Base-by-base conservation (phyloP, 768 basidiomycete species). In the Trametes cubensis region DNA sequence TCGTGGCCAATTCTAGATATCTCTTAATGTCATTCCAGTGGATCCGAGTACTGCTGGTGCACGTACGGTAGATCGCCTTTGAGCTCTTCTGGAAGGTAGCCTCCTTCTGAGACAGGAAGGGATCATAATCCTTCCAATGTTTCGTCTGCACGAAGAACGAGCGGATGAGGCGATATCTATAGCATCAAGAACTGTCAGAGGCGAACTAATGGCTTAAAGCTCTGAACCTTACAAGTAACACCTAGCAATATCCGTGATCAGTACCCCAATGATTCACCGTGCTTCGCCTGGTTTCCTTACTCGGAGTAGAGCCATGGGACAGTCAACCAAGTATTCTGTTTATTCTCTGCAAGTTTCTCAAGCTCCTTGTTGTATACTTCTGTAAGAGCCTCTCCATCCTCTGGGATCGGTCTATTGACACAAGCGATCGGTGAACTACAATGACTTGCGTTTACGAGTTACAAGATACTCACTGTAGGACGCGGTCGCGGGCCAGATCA, bases 271-370 rank as follows among this genome's bases (percentile, higher is more conserved):
- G 8, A 10, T 17, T n/a, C n/a, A n/a, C n/a, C n/a, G 25, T 49
- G 5, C 23, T 15, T 28, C 6, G 6, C 17, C 6, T 15, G 10
- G 7, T 28, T 6, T 38, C 13, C 89, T 66, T 78, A 97, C 88
- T 98, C 96, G 59, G 94, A 94, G 72, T 82, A 98, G n/a, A 99
- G 81, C 96, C 96, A 99, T 1, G 95, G 93, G 6, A 92, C 86
- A 8, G 85, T 90, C 71, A 93, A 94, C 96, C 96, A 99, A 0
- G 89, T 90, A 62, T 87, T 81, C 68, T 80, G 78, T 3, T 74
- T 72, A 1, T 78, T 71, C 26, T 77, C 73, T 0, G 76, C 76
- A 1, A 91, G 79, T 0, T 74, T 72, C 6, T 73, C 72, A 14
- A 99, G 78, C 64, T 94, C 88, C 0, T 76, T 67, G 66, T 99